Base-by-base conservation (phyloP, 176 grass and related monocot genomes). In the Carex cristatella region DNA sequence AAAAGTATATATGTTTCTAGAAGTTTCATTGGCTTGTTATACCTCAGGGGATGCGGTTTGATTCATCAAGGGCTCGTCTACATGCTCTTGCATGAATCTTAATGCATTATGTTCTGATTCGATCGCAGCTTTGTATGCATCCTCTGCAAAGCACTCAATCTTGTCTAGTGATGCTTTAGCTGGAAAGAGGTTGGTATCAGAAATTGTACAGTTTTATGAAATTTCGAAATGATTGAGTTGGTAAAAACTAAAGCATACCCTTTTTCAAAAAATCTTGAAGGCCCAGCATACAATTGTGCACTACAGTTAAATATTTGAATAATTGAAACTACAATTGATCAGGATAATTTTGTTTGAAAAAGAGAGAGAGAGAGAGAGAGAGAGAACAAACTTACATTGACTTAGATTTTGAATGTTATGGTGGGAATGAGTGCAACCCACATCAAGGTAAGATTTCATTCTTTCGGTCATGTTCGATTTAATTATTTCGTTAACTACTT, bases 401-500 rank as follows among this genome's bases (percentile, higher is more conserved):
- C 44, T 92, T 87, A 94, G 88, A 81, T 94, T 94, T 38, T 81
- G 85, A 38, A 89, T 84, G 59, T 83, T 79, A 65, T 65, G 81
- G 64, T 38, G 33, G 57, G 56, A 87, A 74, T 82, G 84, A 35
- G 61, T 87, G 64, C 90, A 90, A 8, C 93, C 84, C 87, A 82
- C 84, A 79, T 94, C 78, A 62, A 94, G 67, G 69, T 94, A 94
- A 31, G 81, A 86, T 49, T 70, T 84, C 90, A 92, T 92, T 81
- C 90, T 92, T 65, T 16, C 44, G 64, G 90, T 94, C 86, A 56
- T 87, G 32, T 92, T 92, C 56, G 88, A 88, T 87, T 84, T 87
- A 60, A 94, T 78, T 82, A 92, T 85, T 80, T 86, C 38, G 10
- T 61, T 78, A 10, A 89, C 63, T 9, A 87, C 79, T 75, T 72